Evolutionary conservation across 2,329 filamentous ascomycete species (phyloP).

Genomic region (Fusarium humuli): DNA sequence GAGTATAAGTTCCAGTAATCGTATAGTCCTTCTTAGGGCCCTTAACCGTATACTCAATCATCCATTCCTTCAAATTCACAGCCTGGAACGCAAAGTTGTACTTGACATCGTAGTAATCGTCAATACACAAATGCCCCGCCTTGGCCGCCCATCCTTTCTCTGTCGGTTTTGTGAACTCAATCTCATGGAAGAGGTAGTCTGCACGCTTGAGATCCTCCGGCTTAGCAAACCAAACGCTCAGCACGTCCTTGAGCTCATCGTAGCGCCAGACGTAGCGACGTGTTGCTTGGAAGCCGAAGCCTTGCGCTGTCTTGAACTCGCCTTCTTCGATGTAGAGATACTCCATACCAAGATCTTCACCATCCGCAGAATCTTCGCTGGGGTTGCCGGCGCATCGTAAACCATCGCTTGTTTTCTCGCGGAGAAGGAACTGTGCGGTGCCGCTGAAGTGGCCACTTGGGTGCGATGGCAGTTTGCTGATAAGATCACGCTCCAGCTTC

Average conservation of each 20-base stretch:
- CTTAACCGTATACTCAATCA: constrained; percentile 72
- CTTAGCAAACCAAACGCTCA: constrained; percentile 81
- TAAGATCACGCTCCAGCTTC: constrained; percentile 69
- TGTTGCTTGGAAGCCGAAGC: constrained; percentile 68
- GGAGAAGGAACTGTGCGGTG: constrained; percentile 72
- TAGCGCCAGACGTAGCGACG: constrained; percentile 81
- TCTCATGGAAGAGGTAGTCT: constrained; percentile 80
- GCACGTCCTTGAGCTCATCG: constrained; percentile 65
- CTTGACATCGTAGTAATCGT: constrained; percentile 77
- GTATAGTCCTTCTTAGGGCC: constrained; percentile 81
- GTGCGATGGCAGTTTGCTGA: constrained; percentile 65
- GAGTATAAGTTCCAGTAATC: constrained; percentile 65
- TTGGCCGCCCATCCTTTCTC: constrained; percentile 69
- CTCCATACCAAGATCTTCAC: constrained; percentile 60
- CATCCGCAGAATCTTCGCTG: constrained; percentile 15
- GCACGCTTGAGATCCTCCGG: constrained; percentile 70
- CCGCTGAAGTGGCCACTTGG: constrained; percentile 75
- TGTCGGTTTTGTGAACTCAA: constrained; percentile 66
- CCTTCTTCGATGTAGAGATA: constrained; percentile 78
- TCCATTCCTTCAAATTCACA: constrained; percentile 68
- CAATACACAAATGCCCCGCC: constrained; percentile 75
- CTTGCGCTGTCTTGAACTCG: constrained; percentile 68
- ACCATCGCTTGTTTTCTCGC: constrained; percentile 68
- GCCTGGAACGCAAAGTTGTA: constrained; percentile 75
- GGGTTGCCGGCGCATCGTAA: constrained; percentile 50